phyloP scores from a whole-genome alignment of 179 eudicot species.

The Camellia oleifera region DNA sequence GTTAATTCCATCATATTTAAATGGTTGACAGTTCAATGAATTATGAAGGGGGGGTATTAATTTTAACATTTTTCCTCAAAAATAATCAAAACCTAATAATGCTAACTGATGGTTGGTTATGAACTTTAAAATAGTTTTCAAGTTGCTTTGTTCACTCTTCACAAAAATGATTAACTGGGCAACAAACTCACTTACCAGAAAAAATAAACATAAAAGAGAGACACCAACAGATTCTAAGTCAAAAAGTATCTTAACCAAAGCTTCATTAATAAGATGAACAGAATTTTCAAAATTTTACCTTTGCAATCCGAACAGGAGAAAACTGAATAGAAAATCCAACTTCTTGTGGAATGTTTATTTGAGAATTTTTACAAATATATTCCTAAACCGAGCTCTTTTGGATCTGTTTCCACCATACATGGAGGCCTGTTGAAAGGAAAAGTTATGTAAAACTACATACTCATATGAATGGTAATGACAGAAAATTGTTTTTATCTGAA shows the following conservation, averaged over 20 bases:
- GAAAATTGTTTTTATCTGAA: not conserved
- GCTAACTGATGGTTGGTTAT: not conserved
- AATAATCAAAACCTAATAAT: not conserved
- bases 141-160: not conserved
- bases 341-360: not conserved
- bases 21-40: not conserved
- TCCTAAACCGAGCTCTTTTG: constrained; percentile 86
- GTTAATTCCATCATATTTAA: not conserved
- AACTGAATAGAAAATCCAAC: not conserved
- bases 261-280: not conserved
- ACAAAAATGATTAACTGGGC: not conserved
- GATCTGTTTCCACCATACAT: constrained; percentile 97
- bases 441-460: constrained; percentile 4
- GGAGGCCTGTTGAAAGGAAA: constrained; percentile 48
- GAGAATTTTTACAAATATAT: constrained; percentile 51
- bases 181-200: not conserved
- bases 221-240: not conserved
- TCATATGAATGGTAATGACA: not conserved
- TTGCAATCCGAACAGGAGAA: not conserved
- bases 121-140: constrained; percentile 4
- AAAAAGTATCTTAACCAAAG: not conserved
- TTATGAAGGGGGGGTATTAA: not conserved
- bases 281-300: not conserved
- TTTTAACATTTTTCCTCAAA: not conserved
- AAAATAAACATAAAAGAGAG: not conserved